These are phyloP conservation scores for Plasmodium knowlesi DNA, from an alignment of 169 alveolate genomes.

Conservation along the genomic window DNA sequence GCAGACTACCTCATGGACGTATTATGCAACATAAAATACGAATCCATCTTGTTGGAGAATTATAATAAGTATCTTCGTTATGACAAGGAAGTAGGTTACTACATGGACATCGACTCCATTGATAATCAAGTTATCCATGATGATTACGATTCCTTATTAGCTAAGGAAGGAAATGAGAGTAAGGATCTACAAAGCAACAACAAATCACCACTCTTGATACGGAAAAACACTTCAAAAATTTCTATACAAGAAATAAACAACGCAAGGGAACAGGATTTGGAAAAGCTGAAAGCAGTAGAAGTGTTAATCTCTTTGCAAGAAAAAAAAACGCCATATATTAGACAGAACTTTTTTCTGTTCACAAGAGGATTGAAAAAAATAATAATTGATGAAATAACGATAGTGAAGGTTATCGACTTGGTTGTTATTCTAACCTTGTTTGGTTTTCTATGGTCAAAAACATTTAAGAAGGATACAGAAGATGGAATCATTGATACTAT, in stretches of 20 bases:
- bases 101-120: slow-evolving; percentile 24
- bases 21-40: slow-evolving; percentile 13
- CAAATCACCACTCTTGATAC: background rate
- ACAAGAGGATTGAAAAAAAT: slow-evolving; percentile 61
- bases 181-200: background rate
- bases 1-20: slow-evolving; percentile 80
- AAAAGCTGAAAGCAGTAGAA: slow-evolving; percentile 21
- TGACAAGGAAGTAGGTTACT: slow-evolving; percentile 12
- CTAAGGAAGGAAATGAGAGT: background rate
- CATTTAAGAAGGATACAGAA: slow-evolving; percentile 39
- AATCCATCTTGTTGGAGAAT: slow-evolving; percentile 36
- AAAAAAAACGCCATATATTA: slow-evolving; percentile 27
- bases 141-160: slow-evolving; percentile 14
- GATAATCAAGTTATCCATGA: slow-evolving; percentile 36
- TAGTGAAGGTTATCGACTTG: slow-evolving; percentile 24
- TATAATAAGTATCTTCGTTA: slow-evolving; percentile 35
- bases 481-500: slow-evolving; percentile 47
- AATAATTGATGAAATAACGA: slow-evolving; percentile 29
- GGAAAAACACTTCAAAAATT: background rate
- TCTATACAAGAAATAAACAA: slow-evolving; percentile 2
- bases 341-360: slow-evolving; percentile 26
- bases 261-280: slow-evolving; percentile 19
- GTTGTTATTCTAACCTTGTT: slow-evolving; percentile 35
- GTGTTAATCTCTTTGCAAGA: slow-evolving; percentile 39
- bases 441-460: slow-evolving; percentile 59